Percentiles rank a stretch among this genome's conserved stretches.
phyloP scores from a whole-genome alignment of 73 alveolate genomes.

The Tetrahymena malaccensis region DNA sequence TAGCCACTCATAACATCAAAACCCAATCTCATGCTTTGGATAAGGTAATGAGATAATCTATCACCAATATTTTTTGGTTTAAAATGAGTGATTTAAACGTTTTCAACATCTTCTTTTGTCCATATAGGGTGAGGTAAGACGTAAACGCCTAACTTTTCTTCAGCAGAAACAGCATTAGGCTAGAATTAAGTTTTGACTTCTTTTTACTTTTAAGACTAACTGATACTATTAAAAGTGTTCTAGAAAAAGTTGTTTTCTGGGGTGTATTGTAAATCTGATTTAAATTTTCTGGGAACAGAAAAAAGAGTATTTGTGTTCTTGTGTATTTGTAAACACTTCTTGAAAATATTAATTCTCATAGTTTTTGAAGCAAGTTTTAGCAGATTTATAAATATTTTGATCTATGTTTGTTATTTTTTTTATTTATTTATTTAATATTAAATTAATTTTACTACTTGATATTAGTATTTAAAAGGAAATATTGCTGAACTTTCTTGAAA shows the following conservation, averaged over 20 bases:
- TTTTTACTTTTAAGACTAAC: background rate
- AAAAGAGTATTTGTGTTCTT: background rate
- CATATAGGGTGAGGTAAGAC: slow-evolving; percentile 21
- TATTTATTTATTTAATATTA: no score
- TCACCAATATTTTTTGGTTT: slow-evolving; percentile 18
- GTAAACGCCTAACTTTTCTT: background rate
- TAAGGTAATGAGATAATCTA: background rate
- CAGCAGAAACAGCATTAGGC: background rate
- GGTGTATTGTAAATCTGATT: background rate
- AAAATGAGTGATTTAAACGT: slow-evolving; percentile 1
- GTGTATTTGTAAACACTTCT: background rate
- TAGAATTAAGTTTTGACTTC: background rate
- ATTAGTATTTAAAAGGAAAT: background rate
- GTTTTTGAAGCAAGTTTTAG: background rate
- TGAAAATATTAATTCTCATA: background rate
- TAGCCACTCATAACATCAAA: slow-evolving; percentile 43
- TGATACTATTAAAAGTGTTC: background rate
- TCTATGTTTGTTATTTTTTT: background rate
- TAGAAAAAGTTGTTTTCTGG: background rate
- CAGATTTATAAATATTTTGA: background rate
- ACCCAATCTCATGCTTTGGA: slow-evolving; percentile 8
- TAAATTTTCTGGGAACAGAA: background rate
- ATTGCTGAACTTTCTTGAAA: background rate
- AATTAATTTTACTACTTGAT: background rate
- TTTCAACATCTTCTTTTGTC: background rate